Evolutionary conservation across 805 yeast genomes (phyloP), one percentile per base, ranked within the genome.

Genomic region (Helenozyma baotianmanensis): DNA sequence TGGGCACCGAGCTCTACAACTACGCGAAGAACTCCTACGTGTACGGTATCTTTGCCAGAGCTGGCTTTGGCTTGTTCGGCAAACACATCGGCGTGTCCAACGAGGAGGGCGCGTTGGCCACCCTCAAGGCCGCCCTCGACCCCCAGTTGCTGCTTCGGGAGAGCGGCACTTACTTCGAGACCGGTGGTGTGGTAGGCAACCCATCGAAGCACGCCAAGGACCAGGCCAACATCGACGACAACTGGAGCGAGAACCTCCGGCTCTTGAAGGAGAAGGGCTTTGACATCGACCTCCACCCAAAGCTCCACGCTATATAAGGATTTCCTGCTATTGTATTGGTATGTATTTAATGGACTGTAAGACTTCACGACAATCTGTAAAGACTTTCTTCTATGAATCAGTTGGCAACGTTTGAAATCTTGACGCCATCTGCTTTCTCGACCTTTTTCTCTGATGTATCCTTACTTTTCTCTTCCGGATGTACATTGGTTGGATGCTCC

Each of bases 121-220:
- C 67, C 1, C 54, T 65, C 25, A 47, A 52, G 27, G 60, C 59
- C 9, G 64, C 63, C 1, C 29, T 64, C 30, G 68, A 64, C 36
- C 40, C 48, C 2, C 19, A 37, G 1, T 35, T 64, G 13, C 42
- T 50, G 3, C 23, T 47, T 9, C 32, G 35, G 6, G 53, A 56
- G 28, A 52, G 47, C 21, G 71, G 70, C 1, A 33, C 42, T 9
- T 64, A 56, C 39, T 45, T 54, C 10, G 45, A 45, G 6, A 51
- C 60, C 1, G 70, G 70, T 1, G 71, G 70, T 3, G 25, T 27
- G 2, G 44, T 45, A 15, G 46, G 42, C 3, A 31, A 16, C 4
- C 53, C 66, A 9, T 48, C 50, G 21, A 38, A 30, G 14, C 35
- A 53, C 15, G 67, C 64, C 4, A 36, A 32, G 15, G 52, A 52